Conservation (phyloP, 108 stramenopile genomes). For the Discostella pseudostelligera region DNA sequence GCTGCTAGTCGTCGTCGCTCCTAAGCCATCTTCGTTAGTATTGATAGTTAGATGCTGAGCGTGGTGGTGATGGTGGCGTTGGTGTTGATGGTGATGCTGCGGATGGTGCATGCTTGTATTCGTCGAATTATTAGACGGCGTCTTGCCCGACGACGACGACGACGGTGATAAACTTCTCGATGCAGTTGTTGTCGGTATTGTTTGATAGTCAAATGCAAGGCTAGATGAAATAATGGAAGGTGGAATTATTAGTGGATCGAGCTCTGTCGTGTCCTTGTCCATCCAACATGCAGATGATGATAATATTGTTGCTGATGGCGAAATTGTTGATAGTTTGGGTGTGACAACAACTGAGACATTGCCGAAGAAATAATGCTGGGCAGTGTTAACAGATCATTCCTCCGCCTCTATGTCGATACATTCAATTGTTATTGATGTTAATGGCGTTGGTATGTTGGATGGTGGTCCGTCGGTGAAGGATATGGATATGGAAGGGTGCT, state of each 20-base stretch:
- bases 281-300: background rate
- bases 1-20: background rate
- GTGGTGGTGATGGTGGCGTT: background rate
- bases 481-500: no score
- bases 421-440: no score
- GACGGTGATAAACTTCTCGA: slow-evolving; percentile 15
- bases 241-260: slow-evolving; percentile 29
- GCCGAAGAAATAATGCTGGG: no score
- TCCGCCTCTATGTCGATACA: no score
- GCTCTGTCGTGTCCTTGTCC: slow-evolving; percentile 11
- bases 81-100: slow-evolving; percentile 16
- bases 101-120: slow-evolving; percentile 26
- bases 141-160: slow-evolving; percentile 16
- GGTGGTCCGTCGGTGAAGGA: no score
- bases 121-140: slow-evolving; percentile 7
- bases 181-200: background rate
- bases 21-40: no score
- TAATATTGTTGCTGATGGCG: no score
- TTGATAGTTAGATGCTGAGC: background rate
- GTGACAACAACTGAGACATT: no score
- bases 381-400: no score
- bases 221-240: background rate
- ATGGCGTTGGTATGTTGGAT: no score
- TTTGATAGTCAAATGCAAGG: slow-evolving; percentile 11
- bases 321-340: no score